Percentiles rank a stretch among this genome's conserved stretches.
Evolutionary conservation across 257 asterid species (phyloP).

Genomic region (Solanum pinnatisectum): DNA sequence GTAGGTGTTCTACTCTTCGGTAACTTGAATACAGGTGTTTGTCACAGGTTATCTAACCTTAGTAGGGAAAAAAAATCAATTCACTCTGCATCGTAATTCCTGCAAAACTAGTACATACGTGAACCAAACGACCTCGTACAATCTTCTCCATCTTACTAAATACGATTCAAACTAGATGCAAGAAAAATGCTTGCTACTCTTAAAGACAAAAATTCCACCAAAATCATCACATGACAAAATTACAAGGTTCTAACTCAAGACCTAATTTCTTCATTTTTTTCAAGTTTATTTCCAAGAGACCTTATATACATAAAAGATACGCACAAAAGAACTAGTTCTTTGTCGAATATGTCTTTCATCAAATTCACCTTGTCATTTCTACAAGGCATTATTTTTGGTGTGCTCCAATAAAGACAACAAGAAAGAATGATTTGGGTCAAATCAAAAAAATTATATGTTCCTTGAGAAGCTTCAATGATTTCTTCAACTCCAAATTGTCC

Average conservation of each 20-base stretch:
- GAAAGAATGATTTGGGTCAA: neutral
- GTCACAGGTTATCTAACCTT: neutral
- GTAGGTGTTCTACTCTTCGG: neutral
- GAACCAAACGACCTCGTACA: neutral
- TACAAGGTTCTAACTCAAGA: neutral
- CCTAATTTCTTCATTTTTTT: neutral
- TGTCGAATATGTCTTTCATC: neutral
- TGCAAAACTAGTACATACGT: neutral
- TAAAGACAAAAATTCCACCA: neutral
- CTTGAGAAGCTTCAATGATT: neutral
- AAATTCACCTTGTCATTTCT: neutral
- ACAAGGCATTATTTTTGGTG: neutral
- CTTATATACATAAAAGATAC: neutral
- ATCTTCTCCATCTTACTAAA: neutral
- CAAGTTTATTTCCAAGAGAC: neutral
- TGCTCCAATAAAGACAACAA: neutral
- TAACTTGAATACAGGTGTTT: neutral
- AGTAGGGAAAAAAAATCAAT: neutral
- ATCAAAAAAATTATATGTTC: neutral
- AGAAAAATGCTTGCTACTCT: neutral
- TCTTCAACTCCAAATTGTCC: neutral
- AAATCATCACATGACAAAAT: neutral
- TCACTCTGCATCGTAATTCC: neutral
- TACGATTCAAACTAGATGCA: neutral
- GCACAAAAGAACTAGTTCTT: neutral